Evolutionary conservation across 148 eudicot species (phyloP).

Genomic region (Rhododendron mucronatum): DNA sequence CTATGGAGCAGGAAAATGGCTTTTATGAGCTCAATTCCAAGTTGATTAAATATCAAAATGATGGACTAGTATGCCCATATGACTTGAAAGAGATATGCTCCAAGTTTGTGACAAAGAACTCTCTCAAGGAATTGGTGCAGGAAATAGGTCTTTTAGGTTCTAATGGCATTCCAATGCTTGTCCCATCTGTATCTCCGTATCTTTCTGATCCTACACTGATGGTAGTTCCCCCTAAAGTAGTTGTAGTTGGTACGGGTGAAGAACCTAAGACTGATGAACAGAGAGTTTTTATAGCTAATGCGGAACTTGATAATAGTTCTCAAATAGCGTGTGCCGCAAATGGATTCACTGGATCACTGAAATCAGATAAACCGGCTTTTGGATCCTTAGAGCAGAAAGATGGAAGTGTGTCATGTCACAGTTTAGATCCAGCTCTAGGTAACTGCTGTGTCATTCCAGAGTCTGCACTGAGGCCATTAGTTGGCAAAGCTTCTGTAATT

Average conservation of each 20-base stretch:
- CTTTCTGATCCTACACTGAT: constrained; percentile 35
- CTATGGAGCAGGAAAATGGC: constrained; percentile 14
- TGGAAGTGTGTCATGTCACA: not conserved
- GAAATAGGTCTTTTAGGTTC: constrained; percentile 60
- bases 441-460: constrained; percentile 37
- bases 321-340: constrained; percentile 1
- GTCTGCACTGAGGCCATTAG: constrained; percentile 52
- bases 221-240: constrained; percentile 21
- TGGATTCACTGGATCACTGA: constrained; percentile 10
- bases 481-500: constrained; percentile 41
- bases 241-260: not conserved
- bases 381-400: constrained; percentile 13
- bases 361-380: constrained; percentile 13
- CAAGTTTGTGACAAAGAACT: constrained; percentile 46
- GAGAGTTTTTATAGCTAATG: constrained; percentile 14
- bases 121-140: constrained; percentile 51
- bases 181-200: constrained; percentile 39
- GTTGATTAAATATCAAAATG: constrained; percentile 27
- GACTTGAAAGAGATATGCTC: constrained; percentile 49
- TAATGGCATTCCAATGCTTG: constrained; percentile 46
- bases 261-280: constrained; percentile 23
- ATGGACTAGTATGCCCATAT: constrained; percentile 39
- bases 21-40: constrained; percentile 21
- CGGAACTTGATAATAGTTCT: constrained; percentile 11
- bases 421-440: constrained; percentile 6